Evolutionary conservation across 345 rosid genomes (phyloP), one percentile per base, ranked within the genome.

Genomic region (Acer yangbiense): DNA sequence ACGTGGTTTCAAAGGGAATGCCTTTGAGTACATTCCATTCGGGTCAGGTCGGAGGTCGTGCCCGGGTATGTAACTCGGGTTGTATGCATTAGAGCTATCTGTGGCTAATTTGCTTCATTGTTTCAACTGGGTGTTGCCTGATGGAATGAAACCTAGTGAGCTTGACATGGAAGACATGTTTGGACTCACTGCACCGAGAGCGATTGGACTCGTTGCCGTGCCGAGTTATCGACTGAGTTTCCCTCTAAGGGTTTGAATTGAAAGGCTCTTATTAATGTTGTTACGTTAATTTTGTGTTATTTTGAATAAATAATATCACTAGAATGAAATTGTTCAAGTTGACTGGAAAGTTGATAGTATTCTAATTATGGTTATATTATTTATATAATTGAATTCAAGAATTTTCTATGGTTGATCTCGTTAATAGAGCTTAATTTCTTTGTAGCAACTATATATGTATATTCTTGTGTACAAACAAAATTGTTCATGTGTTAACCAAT

Each of bases 21-120:
- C 88, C 55, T 93, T 93, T 13, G 92, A 93, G 81, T 93, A 79
- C 41, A 84, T 93, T 9, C 95, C 94, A 1, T 91, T 93, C 64
- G 95, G 97, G 69, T 93, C 95, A 71, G 95, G 95, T 77, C 87
- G 97, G 63, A 84, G 94, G 75, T 91, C 97, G 0, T 93, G 97
- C 68, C 97, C 95, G 1, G 97, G 95, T 9, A 92, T 90, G 97
- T 90, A 89, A 73, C 87, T 92, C 4, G 97, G 97, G 69, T 83
- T 92, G 69, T 92, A 92, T 48, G 87, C 88, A 3, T 80, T 92
- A 76, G 95, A 93, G 66, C 81, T 89, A 18, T 87, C 89, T 0
- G 91, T 90, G 32, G 94, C 89, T 23, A 82, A 91, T 76, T 72
- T 93, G 81, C 91, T 93, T 27, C 95, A 93, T 68, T 91, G 89